Conservation (phyloP, 495 filamentous ascomycete genomes). For the Neurospora sp. region DNA sequence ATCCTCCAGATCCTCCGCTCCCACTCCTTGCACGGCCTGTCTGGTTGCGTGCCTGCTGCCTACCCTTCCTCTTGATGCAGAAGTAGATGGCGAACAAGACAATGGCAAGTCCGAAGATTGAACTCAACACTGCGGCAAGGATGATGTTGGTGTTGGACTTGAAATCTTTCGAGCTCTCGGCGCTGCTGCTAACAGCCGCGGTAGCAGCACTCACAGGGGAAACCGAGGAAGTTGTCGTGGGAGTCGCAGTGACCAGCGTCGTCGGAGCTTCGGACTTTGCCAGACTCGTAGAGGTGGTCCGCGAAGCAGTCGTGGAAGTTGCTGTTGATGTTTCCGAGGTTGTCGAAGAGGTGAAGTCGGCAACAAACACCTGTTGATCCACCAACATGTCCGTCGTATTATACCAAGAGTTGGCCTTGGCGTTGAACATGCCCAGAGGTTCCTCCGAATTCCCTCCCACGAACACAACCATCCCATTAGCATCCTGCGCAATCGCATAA, state of each 20-base stretch:
- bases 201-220: background rate
- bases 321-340: conserved; percentile 31
- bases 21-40: conserved; percentile 38
- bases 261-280: conserved; percentile 26
- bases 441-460: conserved; percentile 60
- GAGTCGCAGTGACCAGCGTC: conserved; percentile 21
- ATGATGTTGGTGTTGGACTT: conserved; percentile 33
- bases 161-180: conserved; percentile 2
- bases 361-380: conserved; percentile 25
- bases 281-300: conserved; percentile 4
- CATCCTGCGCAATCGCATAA: conserved; percentile 37
- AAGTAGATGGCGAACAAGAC: conserved; percentile 61
- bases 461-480: conserved; percentile 61
- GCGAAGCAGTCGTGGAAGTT: conserved; percentile 21
- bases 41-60: conserved; percentile 37
- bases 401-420: conserved; percentile 67
- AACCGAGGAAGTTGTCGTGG: background rate
- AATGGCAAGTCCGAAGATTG: conserved; percentile 59
- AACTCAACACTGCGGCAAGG: conserved; percentile 71
- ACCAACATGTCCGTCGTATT: conserved; percentile 62
- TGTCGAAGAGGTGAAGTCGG: conserved; percentile 26
- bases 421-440: conserved; percentile 70
- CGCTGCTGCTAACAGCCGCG: conserved; percentile 9
- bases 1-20: conserved; percentile 41
- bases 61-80: conserved; percentile 50